phyloP scores from a whole-genome alignment of 2,329 filamentous ascomycete species.

The Penicillium sp. region DNA sequence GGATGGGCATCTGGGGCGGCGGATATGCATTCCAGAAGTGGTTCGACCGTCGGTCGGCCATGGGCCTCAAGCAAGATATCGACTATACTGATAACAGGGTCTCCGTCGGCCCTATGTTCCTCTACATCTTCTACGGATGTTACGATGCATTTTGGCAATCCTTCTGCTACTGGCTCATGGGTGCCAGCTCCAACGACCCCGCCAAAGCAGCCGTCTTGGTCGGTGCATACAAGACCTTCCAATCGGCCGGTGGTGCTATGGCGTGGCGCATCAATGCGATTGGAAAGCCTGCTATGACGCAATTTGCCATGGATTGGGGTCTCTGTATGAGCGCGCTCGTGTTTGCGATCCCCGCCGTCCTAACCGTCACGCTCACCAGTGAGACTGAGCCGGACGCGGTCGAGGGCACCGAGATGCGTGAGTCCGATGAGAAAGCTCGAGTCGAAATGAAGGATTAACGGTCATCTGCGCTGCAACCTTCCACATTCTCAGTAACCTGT shows the following conservation, averaged over 20 bases:
- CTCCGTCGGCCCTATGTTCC: slow-evolving; percentile 62
- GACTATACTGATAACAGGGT: slow-evolving; percentile 49
- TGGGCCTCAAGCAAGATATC: slow-evolving; percentile 45
- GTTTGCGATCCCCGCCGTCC: slow-evolving; percentile 45
- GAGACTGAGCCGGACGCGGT: slow-evolving; percentile 3
- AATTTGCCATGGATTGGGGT: slow-evolving; percentile 49
- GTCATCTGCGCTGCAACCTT: background rate
- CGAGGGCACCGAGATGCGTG: slow-evolving; percentile 3
- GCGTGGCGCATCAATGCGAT: slow-evolving; percentile 47
- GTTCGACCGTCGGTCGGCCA: slow-evolving; percentile 46
- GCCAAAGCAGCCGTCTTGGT: slow-evolving; percentile 46
- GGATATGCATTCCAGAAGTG: slow-evolving; percentile 66
- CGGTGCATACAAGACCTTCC: slow-evolving; percentile 49
- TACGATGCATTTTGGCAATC: slow-evolving; percentile 68
- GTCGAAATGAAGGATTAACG: slow-evolving; percentile 5
- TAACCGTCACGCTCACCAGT: slow-evolving; percentile 39
- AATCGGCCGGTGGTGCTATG: slow-evolving; percentile 46
- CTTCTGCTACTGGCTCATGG: slow-evolving; percentile 61
- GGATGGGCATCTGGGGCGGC: slow-evolving; percentile 57
- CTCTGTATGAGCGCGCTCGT: slow-evolving; percentile 46
- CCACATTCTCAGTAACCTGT: too few relatives aligned
- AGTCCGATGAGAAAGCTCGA: slow-evolving; percentile 1
- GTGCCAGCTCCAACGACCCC: slow-evolving; percentile 45
- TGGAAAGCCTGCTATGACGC: slow-evolving; percentile 37
- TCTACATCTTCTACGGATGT: slow-evolving; percentile 69